Base-by-base conservation (phyloP, 352 stramenopile species). In the Phytophthora crassamura region DNA sequence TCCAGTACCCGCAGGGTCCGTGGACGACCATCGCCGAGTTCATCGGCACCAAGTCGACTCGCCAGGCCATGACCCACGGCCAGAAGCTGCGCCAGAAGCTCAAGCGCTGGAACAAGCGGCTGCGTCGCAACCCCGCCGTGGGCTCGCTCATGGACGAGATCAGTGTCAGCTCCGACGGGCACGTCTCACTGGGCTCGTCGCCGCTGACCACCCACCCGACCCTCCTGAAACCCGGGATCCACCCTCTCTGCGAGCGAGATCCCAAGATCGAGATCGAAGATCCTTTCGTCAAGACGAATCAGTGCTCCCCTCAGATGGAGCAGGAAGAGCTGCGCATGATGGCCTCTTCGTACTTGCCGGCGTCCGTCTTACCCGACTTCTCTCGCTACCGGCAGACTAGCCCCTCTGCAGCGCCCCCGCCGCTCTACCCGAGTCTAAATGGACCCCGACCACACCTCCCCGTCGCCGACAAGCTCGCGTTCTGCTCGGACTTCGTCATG, bases 71-170 rank as follows among this genome's bases (percentile, higher is more conserved):
- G 67, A 79, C 74, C 2, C 69, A 79, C 39, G 74, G 61, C 6
- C 75, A 81, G 57, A 81, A 84, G 30, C 51, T 81, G 38, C 64
- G 69, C 2, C 69, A 81, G 47, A 82, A 82, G 40, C 70, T 82
- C 43, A 72, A 63, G 34, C 63, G 69, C 38, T 77, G 69, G 72
- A 65, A 69, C 11, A 78, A 72, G 41, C 60, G 59, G 14, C 32
- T 77, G 38, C 64, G 64, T 2, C 45, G 66, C 2, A 65, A 65
- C 46, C 46, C 39, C n/a, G 39, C 11, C 12, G 57, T 58, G 16
- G 35, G 53, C 14, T 46, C 25, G 14, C 41, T 61, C 28, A 61
- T 61, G 53, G 53, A 61, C 33, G 32, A 47, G n/a, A 20, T 59
- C 40, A 48, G 18, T 7, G 36, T 63, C 45, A 46, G 32, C 18